Conservation (phyloP, 805 yeast species). For the Wickerhamiella dianesei region DNA sequence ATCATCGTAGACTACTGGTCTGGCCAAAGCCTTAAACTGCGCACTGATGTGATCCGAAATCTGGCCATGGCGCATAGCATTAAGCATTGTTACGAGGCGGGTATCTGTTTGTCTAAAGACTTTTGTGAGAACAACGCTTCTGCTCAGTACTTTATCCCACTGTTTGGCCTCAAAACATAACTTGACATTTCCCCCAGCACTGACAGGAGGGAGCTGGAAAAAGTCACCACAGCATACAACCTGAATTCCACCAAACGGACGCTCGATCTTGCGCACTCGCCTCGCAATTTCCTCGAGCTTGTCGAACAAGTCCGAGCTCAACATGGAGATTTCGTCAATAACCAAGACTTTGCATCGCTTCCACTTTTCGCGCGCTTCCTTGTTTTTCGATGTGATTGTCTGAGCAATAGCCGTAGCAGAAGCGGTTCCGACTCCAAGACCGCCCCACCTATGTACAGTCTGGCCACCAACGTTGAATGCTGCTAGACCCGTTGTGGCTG, state of each 20-base stretch:
- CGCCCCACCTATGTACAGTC: constrained; percentile 73
- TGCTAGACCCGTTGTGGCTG: constrained; percentile 94
- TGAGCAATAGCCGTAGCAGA: constrained; percentile 31
- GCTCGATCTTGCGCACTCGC: constrained; percentile 33
- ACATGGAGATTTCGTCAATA: constrained; percentile 89
- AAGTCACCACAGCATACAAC: constrained; percentile 84
- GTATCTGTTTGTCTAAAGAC: constrained; percentile 80
- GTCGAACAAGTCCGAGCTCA: constrained; percentile 61
- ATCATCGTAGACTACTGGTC: constrained; percentile 46
- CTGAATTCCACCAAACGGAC: constrained; percentile 92
- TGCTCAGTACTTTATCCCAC: constrained; percentile 55
- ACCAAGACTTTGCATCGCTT: constrained; percentile 50
- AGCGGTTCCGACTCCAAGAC: constrained; percentile 62
- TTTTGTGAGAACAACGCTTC: constrained; percentile 52
- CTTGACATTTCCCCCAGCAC: constrained; percentile 26
- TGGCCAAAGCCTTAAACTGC: constrained; percentile 38
- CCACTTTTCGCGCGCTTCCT: constrained; percentile 46
- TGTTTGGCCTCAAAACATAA: constrained; percentile 63
- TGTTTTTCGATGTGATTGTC: constrained; percentile 32
- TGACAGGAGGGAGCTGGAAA: constrained; percentile 87
- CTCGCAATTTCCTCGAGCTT: constrained; percentile 62
- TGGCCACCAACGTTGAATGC: constrained; percentile 84
- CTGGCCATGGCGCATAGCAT: constrained; percentile 63
- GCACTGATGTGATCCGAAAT: constrained; percentile 36
- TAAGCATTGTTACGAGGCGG: constrained; percentile 63